These are phyloP conservation scores for Tolypocladium tropicale DNA, from an alignment of 2,329 filamentous ascomycete species.

Conservation along the genomic window DNA sequence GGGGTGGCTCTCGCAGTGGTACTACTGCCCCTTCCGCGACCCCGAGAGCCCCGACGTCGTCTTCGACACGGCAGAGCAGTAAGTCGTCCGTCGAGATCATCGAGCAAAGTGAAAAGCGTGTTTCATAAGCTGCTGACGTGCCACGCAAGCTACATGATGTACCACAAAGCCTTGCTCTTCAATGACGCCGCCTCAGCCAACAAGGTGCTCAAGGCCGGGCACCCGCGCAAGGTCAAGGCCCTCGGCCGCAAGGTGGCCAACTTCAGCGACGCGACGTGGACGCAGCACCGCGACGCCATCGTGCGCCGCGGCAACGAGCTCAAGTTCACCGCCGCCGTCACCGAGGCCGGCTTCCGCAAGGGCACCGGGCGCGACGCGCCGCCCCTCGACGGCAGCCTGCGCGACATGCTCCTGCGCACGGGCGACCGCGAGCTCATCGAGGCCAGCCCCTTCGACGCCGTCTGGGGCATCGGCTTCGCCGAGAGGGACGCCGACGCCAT, in stretches of 20 bases:
- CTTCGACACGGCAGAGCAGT: constrained; percentile 44
- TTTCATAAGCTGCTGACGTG: background rate
- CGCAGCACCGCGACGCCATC: constrained; percentile 37
- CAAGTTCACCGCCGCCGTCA: constrained; percentile 44
- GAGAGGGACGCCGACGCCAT: constrained; percentile 36
- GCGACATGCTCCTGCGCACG: constrained; percentile 42
- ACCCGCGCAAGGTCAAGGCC: constrained; percentile 37
- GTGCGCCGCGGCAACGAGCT: constrained; percentile 46
- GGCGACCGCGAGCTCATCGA: constrained; percentile 52
- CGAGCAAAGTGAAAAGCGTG: no score
- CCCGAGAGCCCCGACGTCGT: constrained; percentile 21
- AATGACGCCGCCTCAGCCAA: constrained; percentile 30
- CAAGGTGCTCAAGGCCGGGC: constrained; percentile 34
- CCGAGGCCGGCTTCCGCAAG: constrained; percentile 15
- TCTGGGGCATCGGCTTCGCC: constrained; percentile 57
- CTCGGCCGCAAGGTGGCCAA: constrained; percentile 44
- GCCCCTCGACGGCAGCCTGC: constrained; percentile 28
- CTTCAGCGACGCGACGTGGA: constrained; percentile 44
- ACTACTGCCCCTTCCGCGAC: constrained; percentile 36
- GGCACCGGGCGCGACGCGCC: constrained; percentile 9
- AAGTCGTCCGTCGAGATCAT: no score
- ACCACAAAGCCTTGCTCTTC: constrained; percentile 42
- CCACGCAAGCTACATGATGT: constrained; percentile 40
- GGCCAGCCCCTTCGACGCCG: constrained; percentile 46
- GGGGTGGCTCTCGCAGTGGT: constrained; percentile 57